A percentile compares a stretch with the other conserved stretches of the same genome.
Conservation (phyloP, 2,329 filamentous ascomycete genomes). For the Trichoderma hamatum region DNA sequence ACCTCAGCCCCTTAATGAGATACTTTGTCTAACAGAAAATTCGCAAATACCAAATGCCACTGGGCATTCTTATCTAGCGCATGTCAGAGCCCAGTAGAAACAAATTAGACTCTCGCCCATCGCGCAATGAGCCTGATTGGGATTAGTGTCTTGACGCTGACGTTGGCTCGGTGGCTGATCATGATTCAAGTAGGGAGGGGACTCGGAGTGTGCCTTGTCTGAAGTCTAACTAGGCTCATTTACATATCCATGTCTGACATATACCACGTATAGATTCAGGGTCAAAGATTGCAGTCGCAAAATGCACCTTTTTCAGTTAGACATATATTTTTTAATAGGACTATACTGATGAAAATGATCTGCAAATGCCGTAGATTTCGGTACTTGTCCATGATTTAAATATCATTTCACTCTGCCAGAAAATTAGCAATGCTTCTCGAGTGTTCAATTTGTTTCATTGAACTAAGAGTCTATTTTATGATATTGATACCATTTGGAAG, state of each 20-base stretch:
- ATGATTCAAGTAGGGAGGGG: background rate
- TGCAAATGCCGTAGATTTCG: background rate
- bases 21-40: background rate
- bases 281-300: background rate
- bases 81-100: background rate
- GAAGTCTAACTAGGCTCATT: background rate
- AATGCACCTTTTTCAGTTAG: background rate
- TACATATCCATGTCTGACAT: background rate
- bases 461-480: background rate
- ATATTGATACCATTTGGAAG: background rate
- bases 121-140: conserved; percentile 18
- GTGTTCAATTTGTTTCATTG: background rate
- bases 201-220: background rate
- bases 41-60: background rate
- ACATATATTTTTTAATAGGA: background rate
- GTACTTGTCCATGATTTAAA: background rate
- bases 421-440: background rate
- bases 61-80: background rate
- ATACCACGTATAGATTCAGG: background rate
- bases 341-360: background rate
- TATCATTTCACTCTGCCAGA: background rate
- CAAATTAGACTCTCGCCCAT: background rate
- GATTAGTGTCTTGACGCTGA: background rate
- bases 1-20: background rate
- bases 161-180: background rate